A percentile compares a stretch with the other conserved stretches of the same genome.
phyloP scores from a whole-genome alignment of 176 grass and related monocot genomes.

The Areca catechu region DNA sequence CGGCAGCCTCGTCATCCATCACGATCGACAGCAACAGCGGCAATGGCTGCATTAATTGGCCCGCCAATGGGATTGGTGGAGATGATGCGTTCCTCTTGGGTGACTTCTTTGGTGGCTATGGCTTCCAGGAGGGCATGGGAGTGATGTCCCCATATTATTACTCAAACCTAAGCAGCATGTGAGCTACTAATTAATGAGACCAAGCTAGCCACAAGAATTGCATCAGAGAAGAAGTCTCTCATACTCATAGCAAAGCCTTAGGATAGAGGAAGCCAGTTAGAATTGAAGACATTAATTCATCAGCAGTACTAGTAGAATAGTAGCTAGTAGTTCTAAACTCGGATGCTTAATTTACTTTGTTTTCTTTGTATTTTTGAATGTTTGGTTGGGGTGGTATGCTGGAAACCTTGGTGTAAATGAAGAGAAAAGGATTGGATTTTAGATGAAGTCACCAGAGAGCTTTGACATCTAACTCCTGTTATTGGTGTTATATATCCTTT shows the following conservation, averaged over 20 bases:
- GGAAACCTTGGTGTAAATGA: neutral
- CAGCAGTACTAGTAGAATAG: too few relatives aligned
- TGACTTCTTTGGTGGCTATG: neutral
- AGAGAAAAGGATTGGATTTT: too few relatives aligned
- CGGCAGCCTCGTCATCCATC: neutral
- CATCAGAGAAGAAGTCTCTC: too few relatives aligned
- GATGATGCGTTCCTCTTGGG: neutral
- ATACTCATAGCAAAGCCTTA: too few relatives aligned
- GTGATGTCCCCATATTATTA: neutral
- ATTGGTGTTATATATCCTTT: too few relatives aligned
- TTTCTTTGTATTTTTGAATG: neutral
- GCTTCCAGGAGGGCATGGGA: neutral
- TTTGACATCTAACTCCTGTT: too few relatives aligned
- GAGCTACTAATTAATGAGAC: neutral
- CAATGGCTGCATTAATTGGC: neutral
- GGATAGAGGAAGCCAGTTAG: too few relatives aligned
- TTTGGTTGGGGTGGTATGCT: neutral
- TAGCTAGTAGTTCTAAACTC: too few relatives aligned
- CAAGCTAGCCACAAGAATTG: too few relatives aligned
- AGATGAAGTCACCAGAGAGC: too few relatives aligned
- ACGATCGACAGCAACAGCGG: constrained; percentile 1
- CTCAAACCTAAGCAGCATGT: neutral
- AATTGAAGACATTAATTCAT: too few relatives aligned
- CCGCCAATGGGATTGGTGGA: neutral
- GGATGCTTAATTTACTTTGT: neutral